phyloP scores from a whole-genome alignment of 805 yeast genomes.

The Monosporozyma solicola region DNA sequence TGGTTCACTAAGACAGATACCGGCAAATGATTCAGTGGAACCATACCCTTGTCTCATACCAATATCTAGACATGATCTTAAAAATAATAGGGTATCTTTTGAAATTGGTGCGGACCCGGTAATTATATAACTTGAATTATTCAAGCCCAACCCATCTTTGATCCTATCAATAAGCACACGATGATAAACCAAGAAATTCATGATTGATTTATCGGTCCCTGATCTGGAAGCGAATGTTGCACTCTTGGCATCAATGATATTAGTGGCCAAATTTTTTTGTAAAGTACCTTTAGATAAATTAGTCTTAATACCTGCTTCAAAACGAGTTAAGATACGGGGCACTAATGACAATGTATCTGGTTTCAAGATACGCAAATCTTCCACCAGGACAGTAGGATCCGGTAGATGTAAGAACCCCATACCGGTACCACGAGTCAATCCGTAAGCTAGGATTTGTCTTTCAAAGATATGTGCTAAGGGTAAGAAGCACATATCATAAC shows the following conservation, averaged over 20 bases:
- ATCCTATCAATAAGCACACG: conserved; percentile 35
- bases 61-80: conserved; percentile 51
- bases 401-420: conserved; percentile 50
- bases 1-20: conserved; percentile 38
- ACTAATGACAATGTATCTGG: conserved; percentile 51
- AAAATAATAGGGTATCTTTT: conserved; percentile 48
- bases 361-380: conserved; percentile 45
- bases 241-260: conserved; percentile 19
- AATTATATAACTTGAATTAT: conserved; percentile 32
- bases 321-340: conserved; percentile 54
- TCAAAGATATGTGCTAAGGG: conserved; percentile 56
- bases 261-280: conserved; percentile 18
- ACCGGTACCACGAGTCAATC: conserved; percentile 39
- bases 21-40: conserved; percentile 64
- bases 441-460: conserved; percentile 37
- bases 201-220: conserved; percentile 33
- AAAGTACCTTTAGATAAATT: conserved; percentile 17
- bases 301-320: conserved; percentile 52
- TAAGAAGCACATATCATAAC: conserved; percentile 35
- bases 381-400: conserved; percentile 43
- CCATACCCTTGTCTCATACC: conserved; percentile 68
- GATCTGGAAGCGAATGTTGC: conserved; percentile 23
- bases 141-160: conserved; percentile 40
- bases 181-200: conserved; percentile 30
- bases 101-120: conserved; percentile 69